Conservation (phyloP, 2,329 filamentous ascomycete species). For the Xylaria hypoxylon region DNA sequence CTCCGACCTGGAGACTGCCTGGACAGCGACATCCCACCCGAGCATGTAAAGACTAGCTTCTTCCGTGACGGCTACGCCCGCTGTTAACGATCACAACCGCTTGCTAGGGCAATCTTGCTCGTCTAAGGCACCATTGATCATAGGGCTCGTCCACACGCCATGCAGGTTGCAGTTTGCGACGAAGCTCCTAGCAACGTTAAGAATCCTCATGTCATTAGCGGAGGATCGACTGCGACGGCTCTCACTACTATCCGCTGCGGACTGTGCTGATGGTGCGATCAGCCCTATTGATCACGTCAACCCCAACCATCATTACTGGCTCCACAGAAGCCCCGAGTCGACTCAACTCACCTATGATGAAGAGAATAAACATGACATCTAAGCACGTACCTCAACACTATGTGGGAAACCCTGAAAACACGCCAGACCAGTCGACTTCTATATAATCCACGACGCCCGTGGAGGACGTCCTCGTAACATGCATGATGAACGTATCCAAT, state of each 20-base stretch:
- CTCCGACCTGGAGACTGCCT: conserved; percentile 6
- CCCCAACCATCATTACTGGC: conserved; percentile 44
- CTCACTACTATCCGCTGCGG: conserved; percentile 31
- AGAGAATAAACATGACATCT: conserved; percentile 16
- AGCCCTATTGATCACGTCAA: conserved; percentile 49
- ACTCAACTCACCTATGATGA: conserved; percentile 26
- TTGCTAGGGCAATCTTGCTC: conserved; percentile 4
- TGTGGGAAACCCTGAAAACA: conserved; percentile 25
- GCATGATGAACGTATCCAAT: conserved; percentile 25
- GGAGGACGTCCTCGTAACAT: conserved; percentile 6
- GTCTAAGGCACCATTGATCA: conserved; percentile 9
- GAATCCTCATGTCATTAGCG: conserved; percentile 20
- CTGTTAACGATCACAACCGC: conserved; percentile 11
- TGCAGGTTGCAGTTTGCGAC: conserved; percentile 25
- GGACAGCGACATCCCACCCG: conserved; percentile 18
- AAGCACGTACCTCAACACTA: conserved; percentile 21
- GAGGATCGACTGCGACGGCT: conserved; percentile 19
- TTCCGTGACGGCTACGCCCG: conserved; percentile 10
- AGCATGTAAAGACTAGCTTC: conserved; percentile 17
- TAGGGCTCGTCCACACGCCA: conserved; percentile 10
- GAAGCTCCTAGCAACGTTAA: conserved; percentile 2
- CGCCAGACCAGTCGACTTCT: conserved; percentile 20
- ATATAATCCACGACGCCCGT: conserved; percentile 25
- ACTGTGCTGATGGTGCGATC: conserved; percentile 46
- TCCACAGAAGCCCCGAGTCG: conserved; percentile 41